Evolutionary conservation across 2,329 filamentous ascomycete genomes (phyloP), one percentile per base, ranked within the genome.

Genomic region (Penicillium digitatum): DNA sequence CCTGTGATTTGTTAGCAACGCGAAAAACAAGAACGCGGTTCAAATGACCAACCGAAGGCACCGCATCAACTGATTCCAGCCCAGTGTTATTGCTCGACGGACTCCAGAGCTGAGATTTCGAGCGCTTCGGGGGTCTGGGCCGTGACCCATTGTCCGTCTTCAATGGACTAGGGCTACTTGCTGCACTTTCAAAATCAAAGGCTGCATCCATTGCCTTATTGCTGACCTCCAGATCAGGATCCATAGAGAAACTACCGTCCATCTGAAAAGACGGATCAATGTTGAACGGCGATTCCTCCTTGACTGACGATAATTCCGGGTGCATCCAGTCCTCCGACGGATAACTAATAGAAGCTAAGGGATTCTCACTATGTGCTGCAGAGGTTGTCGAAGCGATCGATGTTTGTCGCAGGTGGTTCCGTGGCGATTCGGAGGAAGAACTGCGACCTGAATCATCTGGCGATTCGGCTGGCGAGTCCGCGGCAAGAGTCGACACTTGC

Each of bases 151-250:
- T 57, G 43, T 69, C 70, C 32, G 55, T 57, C 48, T 70, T 76
- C 55, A 74, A 66, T 37, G 67, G 75, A 56, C 74, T 78, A 2
- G 76, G 76, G 34, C 75, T 78, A 61, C 75, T 78, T 8, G 74
- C 76, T 31, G 76, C 76, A 55, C 75, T 78, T 40, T 78, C 76
- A 57, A 78, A 78, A 58, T 78, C 76, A 55, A 78, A 78, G 12
- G 74, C 75, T 27, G 75, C 76, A 59, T 76, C 75, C 76, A 79
- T 78, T 16, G 74, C 74, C 57, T 72, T 74, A 56, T 78, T 78
- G 54, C 74, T 78, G 7, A 68, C 72, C 57, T 78, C 76, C 40
- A 77, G 61, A 48, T 78, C 76, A 26, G 70, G 58, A 18, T 71
- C 72, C 54, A 66, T 60, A 6, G 60, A 55, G 47, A 70, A 69